These are phyloP conservation scores for Vigna trinervia DNA, from an alignment of 306 rosid genomes.

Conservation along the genomic window DNA sequence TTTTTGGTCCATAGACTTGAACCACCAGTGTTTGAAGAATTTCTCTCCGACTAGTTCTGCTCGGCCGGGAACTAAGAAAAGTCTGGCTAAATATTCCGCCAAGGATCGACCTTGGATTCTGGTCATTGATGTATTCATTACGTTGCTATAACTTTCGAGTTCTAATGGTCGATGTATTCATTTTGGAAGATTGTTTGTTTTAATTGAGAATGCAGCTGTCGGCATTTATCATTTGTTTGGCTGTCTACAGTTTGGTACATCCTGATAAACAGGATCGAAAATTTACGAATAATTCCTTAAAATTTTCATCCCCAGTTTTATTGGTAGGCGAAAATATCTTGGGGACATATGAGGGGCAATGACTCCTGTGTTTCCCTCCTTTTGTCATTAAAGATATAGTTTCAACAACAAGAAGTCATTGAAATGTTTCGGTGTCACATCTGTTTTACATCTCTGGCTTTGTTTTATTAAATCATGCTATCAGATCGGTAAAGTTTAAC, in stretches of 20 bases:
- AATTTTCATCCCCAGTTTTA: neutral
- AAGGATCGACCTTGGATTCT: too few species aligned
- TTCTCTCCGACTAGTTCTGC: too few species aligned
- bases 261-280: neutral
- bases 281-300: neutral
- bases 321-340: neutral
- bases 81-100: too few species aligned
- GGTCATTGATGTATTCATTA: neutral
- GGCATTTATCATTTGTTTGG: constrained; percentile 25
- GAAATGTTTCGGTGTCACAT: neutral
- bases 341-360: constrained; percentile 10
- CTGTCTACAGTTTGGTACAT: neutral
- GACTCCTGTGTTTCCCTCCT: neutral
- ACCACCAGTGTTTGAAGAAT: too few species aligned
- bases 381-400: neutral
- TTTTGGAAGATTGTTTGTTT: constrained; percentile 5
- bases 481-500: constrained; percentile 13
- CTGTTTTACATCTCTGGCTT: neutral
- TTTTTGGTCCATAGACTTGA: too few species aligned
- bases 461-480: neutral
- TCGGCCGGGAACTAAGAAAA: too few species aligned
- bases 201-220: constrained; percentile 21
- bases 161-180: neutral
- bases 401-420: constrained; percentile 2
- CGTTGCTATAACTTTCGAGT: neutral